Evolutionary conservation across 176 grass and related monocot genomes (phyloP), one percentile per base, ranked within the genome.

Genomic region (Rhipidocladum racemiflorum): DNA sequence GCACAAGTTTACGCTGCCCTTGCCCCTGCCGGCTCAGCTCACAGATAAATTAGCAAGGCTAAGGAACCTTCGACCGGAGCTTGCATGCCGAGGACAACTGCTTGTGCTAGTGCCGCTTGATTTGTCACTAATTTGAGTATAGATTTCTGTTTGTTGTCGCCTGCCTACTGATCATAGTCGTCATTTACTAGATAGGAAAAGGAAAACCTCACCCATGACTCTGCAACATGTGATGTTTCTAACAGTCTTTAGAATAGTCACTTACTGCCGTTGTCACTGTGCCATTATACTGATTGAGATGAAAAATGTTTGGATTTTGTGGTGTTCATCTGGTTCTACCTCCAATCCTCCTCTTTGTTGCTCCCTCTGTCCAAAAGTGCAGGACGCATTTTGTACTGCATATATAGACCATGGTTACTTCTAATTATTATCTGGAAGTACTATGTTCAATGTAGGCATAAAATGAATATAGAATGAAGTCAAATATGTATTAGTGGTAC

Each of bases 131-230:
- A 90, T 86, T 50, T 62, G 49, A 90, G 66, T 86, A 86, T 77
- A 90, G 84, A 50, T 65, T 78, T 86, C 45, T 20, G 27, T 85
- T 85, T 85, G 54, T 68, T 40, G 44, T 61, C 17, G 56, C 42
- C 55, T 76, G 55, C 63, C 62, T 46, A 76, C 77, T 85, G 77
- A 85, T 77, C 64, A 23, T 12, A 51, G 0, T 42, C 54, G 2
- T 71, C 60, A 48, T 35, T 85, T 81, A 81, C 71, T 53, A 20
- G 24, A 81, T 89, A 81, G 78, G 83, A 35, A 85, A 70, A 69
- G 63, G 65, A 81, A 85, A 85, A 79, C 70, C 77, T 85, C 87
- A 89, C 87, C 87, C 87, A 76, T 81, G n/a, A n/a, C 55, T 76
- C 45, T 76, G 77, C 77, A 76, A 46, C 54, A 76, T 89, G 77